Evolutionary conservation across 1,284 basidiomycete genomes (phyloP).

Genomic region (Ganoderma sinense): DNA sequence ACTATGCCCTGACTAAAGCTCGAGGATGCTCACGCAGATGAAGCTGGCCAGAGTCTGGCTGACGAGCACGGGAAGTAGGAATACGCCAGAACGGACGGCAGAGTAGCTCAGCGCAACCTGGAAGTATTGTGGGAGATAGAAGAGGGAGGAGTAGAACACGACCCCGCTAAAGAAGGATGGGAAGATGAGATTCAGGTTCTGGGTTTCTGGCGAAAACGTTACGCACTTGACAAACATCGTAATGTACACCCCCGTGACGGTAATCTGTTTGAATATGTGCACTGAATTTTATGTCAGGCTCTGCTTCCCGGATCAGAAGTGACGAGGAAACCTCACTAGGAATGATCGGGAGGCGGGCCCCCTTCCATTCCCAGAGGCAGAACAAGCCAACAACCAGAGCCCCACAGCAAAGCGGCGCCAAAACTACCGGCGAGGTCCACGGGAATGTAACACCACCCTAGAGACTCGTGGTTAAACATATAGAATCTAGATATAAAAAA

Average conservation of each 20-base stretch:
- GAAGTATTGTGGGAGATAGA: constrained; percentile 79
- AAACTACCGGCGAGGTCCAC: constrained; percentile 69
- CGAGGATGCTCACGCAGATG: constrained; percentile 50
- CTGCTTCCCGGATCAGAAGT: too few species aligned
- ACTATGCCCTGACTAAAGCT: neutral
- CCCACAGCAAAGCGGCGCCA: constrained; percentile 69
- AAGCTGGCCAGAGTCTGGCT: constrained; percentile 67
- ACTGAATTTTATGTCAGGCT: constrained; percentile 45
- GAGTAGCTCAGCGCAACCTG: constrained; percentile 73
- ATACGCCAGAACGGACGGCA: constrained; percentile 67
- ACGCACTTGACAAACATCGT: constrained; percentile 71
- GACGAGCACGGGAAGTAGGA: constrained; percentile 71
- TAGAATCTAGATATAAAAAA: too few species aligned
- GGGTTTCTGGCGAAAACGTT: neutral
- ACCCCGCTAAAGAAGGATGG: constrained; percentile 50
- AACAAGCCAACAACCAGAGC: constrained; percentile 63
- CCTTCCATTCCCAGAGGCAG: constrained; percentile 77
- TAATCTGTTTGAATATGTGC: constrained; percentile 77
- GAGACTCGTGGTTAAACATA: neutral
- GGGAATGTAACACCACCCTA: constrained; percentile 76
- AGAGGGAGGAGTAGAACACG: constrained; percentile 66
- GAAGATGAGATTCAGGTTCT: neutral
- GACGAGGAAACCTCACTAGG: constrained; percentile 55
- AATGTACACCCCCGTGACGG: constrained; percentile 73
- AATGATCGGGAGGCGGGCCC: constrained; percentile 71